These are phyloP conservation scores for Phytopythium mirpurense DNA, from an alignment of 352 stramenopile species.

Conservation along the genomic window DNA sequence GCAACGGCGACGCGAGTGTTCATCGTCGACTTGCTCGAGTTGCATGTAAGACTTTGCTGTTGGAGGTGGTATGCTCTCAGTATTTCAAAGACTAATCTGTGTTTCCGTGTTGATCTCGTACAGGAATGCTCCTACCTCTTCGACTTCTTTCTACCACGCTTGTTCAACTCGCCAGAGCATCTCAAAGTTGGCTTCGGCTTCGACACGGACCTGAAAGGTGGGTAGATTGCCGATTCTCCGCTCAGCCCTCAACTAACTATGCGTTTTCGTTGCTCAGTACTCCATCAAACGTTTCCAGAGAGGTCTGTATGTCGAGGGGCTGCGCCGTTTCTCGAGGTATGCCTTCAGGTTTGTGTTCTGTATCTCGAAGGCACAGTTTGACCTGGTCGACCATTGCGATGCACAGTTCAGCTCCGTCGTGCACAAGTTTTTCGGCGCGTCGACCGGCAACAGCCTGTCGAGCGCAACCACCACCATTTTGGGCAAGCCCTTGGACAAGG, in stretches of 20 bases:
- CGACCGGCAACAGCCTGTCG: slow-evolving; percentile 51
- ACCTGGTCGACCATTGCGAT: background rate
- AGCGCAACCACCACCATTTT: slow-evolving; percentile 37
- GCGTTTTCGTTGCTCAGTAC: slow-evolving; percentile 19
- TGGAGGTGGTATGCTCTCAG: background rate
- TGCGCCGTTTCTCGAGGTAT: slow-evolving; percentile 45
- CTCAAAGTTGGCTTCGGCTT: slow-evolving; percentile 72
- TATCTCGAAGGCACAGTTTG: background rate
- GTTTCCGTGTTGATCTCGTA: background rate
- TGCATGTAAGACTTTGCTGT: slow-evolving; percentile 36
- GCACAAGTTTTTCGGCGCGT: slow-evolving; percentile 27
- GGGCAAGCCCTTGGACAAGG: slow-evolving; percentile 60
- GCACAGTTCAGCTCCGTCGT: slow-evolving; percentile 29
- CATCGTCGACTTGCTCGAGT: slow-evolving; percentile 48
- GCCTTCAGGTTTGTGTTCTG: background rate
- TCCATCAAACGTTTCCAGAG: slow-evolving; percentile 71
- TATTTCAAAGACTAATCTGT: too few relatives aligned
- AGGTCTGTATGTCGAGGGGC: slow-evolving; percentile 25
- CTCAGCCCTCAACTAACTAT: background rate
- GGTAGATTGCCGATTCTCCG: background rate
- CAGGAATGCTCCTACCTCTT: slow-evolving; percentile 48
- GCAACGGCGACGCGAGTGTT: slow-evolving; percentile 40
- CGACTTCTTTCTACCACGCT: slow-evolving; percentile 27
- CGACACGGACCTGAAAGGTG: slow-evolving; percentile 66
- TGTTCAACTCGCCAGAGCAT: slow-evolving; percentile 27